Evolutionary conservation across 1,139 yeast genomes (phyloP).

Genomic region (Sugiyamaella xylanicola): DNA sequence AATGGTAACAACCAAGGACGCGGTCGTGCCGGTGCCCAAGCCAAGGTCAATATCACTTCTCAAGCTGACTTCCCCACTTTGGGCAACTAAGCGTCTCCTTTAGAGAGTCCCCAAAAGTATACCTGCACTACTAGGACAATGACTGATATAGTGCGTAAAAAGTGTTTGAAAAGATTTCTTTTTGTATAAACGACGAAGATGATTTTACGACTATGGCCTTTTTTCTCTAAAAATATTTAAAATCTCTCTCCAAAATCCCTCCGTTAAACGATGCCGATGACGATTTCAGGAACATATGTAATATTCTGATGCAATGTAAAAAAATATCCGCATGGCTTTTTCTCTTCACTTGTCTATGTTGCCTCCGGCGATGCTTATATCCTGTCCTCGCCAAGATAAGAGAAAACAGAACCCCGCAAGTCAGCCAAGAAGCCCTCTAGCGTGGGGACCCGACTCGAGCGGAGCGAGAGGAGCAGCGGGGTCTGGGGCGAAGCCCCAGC

Average conservation of each 20-base stretch:
- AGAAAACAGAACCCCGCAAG: too few species aligned
- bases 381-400: too few species aligned
- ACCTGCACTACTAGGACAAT: conserved; percentile 12
- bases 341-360: too few species aligned
- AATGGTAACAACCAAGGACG: conserved; percentile 36
- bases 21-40: conserved; percentile 35
- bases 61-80: conserved; percentile 41
- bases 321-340: conserved; percentile 15
- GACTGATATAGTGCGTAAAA: conserved; percentile 14
- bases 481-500: conserved; percentile 12
- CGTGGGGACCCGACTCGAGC: too few species aligned
- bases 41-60: conserved; percentile 34
- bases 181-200: conserved; percentile 17
- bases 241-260: background rate
- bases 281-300: conserved; percentile 14
- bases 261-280: conserved; percentile 18
- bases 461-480: background rate
- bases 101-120: conserved; percentile 8
- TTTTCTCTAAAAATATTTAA: conserved; percentile 3
- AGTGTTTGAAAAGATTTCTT: conserved; percentile 9
- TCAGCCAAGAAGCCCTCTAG: too few species aligned
- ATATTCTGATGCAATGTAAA: conserved; percentile 18
- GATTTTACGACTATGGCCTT: conserved; percentile 18
- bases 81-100: conserved; percentile 33
- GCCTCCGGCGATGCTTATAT: too few species aligned